phyloP scores from a whole-genome alignment of 108 stramenopile genomes.

The Nannochloropsis gaditana region DNA sequence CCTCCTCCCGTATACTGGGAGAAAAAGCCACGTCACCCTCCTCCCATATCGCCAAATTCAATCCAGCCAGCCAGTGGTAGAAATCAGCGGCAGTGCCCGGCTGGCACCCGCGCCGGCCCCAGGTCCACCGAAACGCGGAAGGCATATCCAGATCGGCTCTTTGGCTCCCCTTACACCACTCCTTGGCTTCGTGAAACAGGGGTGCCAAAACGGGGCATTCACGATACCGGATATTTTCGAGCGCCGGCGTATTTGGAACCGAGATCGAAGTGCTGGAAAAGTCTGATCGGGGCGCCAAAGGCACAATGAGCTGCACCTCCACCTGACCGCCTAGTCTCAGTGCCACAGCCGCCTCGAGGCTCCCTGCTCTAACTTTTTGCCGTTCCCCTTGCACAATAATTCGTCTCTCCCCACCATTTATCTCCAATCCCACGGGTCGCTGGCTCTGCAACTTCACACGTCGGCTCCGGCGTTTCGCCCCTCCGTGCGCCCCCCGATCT shows the following conservation, averaged over 20 bases:
- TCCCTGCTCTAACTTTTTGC: neutral
- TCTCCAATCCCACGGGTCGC: neutral
- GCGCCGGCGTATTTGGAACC: neutral
- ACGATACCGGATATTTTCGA: neutral
- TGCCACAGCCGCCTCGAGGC: neutral
- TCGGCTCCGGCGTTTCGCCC: neutral
- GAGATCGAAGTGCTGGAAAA: neutral
- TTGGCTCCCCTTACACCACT: neutral
- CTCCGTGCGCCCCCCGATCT: neutral
- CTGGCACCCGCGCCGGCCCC: neutral
- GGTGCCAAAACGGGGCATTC: neutral
- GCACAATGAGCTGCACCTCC: neutral
- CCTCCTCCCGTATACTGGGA: neutral
- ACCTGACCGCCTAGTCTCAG: neutral
- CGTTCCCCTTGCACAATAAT: neutral
- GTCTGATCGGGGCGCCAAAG: neutral
- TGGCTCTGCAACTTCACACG: constrained; percentile 1
- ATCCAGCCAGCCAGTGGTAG: neutral
- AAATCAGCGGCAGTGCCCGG: neutral
- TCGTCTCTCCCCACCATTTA: neutral
- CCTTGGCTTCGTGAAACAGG: neutral
- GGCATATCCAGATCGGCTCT: neutral
- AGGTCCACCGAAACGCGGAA: neutral
- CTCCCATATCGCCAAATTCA: neutral
- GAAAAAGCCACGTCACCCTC: neutral